Conservation (phyloP, 192 early-diverging fungal genomes). For the Coemansia guatemalensis region DNA sequence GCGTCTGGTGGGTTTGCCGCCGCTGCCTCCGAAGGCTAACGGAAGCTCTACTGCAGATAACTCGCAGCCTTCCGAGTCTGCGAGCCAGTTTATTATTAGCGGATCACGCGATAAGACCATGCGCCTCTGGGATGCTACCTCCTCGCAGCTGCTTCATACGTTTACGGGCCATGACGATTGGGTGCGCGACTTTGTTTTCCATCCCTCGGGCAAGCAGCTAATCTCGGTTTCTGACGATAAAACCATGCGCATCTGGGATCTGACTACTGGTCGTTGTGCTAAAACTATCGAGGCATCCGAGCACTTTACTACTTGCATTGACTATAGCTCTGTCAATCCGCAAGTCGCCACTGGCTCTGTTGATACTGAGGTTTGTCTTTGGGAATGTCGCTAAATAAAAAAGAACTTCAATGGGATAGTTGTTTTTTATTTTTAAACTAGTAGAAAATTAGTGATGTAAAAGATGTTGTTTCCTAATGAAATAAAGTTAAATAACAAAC, state of each 20-base stretch:
- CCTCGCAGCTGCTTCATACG: conserved; percentile 69
- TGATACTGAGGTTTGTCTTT: conserved; percentile 74
- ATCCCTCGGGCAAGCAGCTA: conserved; percentile 80
- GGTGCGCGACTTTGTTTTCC: conserved; percentile 83
- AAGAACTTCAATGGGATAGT: conserved; percentile 3
- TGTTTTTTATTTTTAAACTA: neutral
- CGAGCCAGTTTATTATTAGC: conserved; percentile 74
- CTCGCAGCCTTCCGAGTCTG: conserved; percentile 48
- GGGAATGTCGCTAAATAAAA: conserved; percentile 59
- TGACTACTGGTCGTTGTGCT: conserved; percentile 75
- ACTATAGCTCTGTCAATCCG: conserved; percentile 63
- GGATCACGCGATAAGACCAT: conserved; percentile 92
- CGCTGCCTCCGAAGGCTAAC: neutral
- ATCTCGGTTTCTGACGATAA: conserved; percentile 90
- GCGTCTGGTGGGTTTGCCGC: conserved; percentile 64
- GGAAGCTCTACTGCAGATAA: neutral
- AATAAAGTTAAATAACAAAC: too few relatives aligned
- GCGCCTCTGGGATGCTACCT: conserved; percentile 77
- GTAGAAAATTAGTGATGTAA: too few relatives aligned
- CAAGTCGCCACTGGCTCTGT: conserved; percentile 86
- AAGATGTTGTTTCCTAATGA: too few relatives aligned
- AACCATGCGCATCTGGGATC: conserved; percentile 86
- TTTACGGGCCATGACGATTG: conserved; percentile 92
- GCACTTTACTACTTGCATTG: conserved; percentile 89
- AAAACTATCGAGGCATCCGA: conserved; percentile 82